Base-by-base conservation (phyloP, 257 asterid species). In the Verbena officinalis region DNA sequence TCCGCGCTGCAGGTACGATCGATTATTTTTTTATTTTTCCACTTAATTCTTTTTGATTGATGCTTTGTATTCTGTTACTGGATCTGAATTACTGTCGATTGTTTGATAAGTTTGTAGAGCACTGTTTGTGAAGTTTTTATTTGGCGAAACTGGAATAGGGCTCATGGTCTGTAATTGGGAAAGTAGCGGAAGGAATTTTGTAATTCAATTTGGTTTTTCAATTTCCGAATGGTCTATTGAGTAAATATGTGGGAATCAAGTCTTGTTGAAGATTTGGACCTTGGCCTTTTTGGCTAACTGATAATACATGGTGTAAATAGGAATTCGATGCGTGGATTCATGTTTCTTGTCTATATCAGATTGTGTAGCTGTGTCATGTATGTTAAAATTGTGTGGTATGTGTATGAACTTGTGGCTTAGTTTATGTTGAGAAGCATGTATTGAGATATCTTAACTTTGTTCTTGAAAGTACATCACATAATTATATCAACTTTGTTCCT, bases 1-100 rank as follows among this genome's bases (percentile, higher is more conserved):
- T 24, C 30, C 38, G 17, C 44, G 15, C 54, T 17, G 31, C 67
- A 48, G 80, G 76, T 70, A 66, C 21, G 12, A 60, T 66, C 38
- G 17, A 19, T 59, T 19, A 0, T 11, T 59, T 16, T 1, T 5
- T 5, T 31, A 13, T 48, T 9, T 20, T 20, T 20, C 16, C 4
- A 7, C 31, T 3, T 7, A 16, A 1, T 42, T 16, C 9, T 7
- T 11, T 43, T 17, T 45, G 20, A 5, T 20, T 45, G 30, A 21
- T 56, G 1, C 45, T n/a, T 31, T 14, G 42, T n/a, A 4, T 57
- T 34, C 27, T 57, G 53, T 39, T 38, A 1, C 33, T 49, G 24
- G 67, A 68, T 59, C 67, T 58, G 60, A 59, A 38, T 46, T 49
- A 36, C 19, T 14, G 16, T 22, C 36, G 9, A 11, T 59, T 3